Evolutionary conservation across 1,284 basidiomycete species (phyloP).

Genomic region (Heimioporus punctisporus): DNA sequence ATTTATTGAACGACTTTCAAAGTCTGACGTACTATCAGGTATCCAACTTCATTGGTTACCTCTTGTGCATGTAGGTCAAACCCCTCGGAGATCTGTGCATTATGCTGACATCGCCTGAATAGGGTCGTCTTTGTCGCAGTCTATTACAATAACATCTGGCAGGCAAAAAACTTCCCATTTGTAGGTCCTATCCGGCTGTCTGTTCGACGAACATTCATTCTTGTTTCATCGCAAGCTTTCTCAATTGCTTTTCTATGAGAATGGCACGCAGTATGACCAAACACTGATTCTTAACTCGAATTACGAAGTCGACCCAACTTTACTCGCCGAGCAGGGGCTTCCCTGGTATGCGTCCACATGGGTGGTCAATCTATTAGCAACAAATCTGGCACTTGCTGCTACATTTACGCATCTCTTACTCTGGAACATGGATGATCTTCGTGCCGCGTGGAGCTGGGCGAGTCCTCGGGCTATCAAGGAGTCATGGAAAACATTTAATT

Average conservation of each 20-base stretch:
- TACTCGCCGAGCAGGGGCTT: constrained; percentile 45
- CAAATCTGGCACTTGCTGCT: constrained; percentile 42
- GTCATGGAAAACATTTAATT: constrained; percentile 35
- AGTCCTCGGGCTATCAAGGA: constrained; percentile 20
- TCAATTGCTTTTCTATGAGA: constrained; percentile 49
- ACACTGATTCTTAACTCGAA: constrained; percentile 48
- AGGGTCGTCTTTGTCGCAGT: constrained; percentile 47
- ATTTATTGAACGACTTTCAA: neutral
- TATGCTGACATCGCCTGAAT: neutral
- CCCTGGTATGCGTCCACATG: constrained; percentile 37
- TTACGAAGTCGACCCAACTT: constrained; percentile 45
- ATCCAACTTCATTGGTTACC: constrained; percentile 47
- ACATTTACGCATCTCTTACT: constrained; percentile 53
- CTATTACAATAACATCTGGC: constrained; percentile 51
- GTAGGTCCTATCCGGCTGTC: constrained; percentile 20
- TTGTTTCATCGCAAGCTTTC: constrained; percentile 37
- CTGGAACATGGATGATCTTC: constrained; percentile 49
- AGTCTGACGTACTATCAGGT: constrained; percentile 21
- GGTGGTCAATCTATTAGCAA: constrained; percentile 36
- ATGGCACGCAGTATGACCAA: constrained; percentile 50
- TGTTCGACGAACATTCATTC: neutral
- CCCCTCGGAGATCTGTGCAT: neutral
- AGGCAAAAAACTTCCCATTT: constrained; percentile 50
- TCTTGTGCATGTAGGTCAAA: constrained; percentile 44
- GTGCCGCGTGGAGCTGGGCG: constrained; percentile 46